Percentiles rank a stretch among this genome's conserved stretches.
Conservation (phyloP, 306 rosid genomes). For the Acacia melanoxylon region DNA sequence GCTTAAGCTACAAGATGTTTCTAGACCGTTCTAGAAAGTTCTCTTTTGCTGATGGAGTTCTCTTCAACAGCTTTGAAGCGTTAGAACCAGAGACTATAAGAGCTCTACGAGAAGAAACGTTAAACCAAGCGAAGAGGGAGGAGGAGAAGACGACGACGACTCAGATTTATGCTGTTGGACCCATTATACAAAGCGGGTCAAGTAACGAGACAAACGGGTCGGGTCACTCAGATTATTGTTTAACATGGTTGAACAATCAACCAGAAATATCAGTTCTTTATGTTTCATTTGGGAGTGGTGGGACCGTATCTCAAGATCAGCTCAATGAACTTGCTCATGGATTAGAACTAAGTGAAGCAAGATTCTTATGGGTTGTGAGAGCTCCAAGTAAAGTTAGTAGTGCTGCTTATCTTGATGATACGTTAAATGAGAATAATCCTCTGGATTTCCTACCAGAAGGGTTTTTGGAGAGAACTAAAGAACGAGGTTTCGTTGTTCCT, state of each 20-base stretch:
- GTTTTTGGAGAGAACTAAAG: conserved; percentile 35
- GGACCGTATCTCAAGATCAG: conserved; percentile 29
- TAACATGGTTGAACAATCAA: conserved; percentile 35
- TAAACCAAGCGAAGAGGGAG: neutral
- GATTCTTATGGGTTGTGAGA: conserved; percentile 32
- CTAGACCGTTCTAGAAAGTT: neutral
- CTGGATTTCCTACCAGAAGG: conserved; percentile 27
- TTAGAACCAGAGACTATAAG: conserved; percentile 28
- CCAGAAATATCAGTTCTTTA: conserved; percentile 25
- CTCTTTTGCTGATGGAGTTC: conserved; percentile 20
- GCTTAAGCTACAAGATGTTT: neutral
- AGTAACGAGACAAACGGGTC: neutral
- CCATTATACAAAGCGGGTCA: conserved; percentile 30
- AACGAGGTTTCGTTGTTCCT: conserved; percentile 34
- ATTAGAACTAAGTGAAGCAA: conserved; percentile 24
- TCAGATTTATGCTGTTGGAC: conserved; percentile 31
- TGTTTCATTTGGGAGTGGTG: conserved; percentile 42
- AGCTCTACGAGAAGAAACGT: neutral
- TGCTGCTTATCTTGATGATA: conserved; percentile 19
- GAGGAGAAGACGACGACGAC: neutral
- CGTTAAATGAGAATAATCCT: conserved; percentile 12
- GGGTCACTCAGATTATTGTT: neutral
- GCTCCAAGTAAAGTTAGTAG: conserved; percentile 15
- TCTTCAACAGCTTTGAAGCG: conserved; percentile 28
- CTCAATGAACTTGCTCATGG: conserved; percentile 33